Percentiles rank a stretch among this genome's conserved stretches.
These are phyloP conservation scores for Epicoccum nigrum DNA, from an alignment of 2,329 filamentous ascomycete genomes.

Conservation along the genomic window DNA sequence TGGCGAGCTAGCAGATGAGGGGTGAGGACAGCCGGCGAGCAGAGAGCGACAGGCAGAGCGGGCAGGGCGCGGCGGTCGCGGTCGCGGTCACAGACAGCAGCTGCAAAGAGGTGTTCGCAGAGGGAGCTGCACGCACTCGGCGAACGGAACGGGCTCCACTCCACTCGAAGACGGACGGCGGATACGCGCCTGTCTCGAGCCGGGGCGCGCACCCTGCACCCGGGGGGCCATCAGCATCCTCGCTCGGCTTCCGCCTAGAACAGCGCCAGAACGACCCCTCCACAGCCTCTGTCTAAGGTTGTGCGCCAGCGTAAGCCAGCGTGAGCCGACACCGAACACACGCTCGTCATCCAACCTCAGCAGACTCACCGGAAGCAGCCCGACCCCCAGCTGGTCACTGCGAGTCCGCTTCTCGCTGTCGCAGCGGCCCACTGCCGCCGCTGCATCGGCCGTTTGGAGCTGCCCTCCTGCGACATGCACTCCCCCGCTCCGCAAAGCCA, in stretches of 20 bases:
- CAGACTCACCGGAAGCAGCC: constrained; percentile 12
- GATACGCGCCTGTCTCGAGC: constrained; percentile 19
- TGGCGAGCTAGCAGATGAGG: background rate
- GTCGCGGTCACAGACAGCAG: constrained; percentile 1
- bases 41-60: background rate
- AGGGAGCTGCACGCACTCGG: constrained; percentile 3
- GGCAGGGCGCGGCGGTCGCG: constrained; percentile 2
- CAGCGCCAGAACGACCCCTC: constrained; percentile 13
- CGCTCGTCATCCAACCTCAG: constrained; percentile 3
- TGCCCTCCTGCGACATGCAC: constrained; percentile 6
- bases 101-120: constrained; percentile 8
- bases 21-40: no score
- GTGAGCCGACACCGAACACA: background rate
- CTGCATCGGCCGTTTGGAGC: constrained; percentile 4
- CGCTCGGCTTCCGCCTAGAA: constrained; percentile 19
- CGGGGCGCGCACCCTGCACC: constrained; percentile 23
- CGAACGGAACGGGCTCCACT: constrained; percentile 26
- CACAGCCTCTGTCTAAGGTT: constrained; percentile 7
- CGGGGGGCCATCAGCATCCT: constrained; percentile 7
- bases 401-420: background rate
- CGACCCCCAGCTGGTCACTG: background rate
- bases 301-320: background rate
- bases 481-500: constrained; percentile 10
- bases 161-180: constrained; percentile 22
- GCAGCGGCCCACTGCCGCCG: background rate